Evolutionary conservation across 2,329 filamentous ascomycete species (phyloP), one percentile per base, ranked within the genome.

Genomic region (Colletotrichum higginsianum): DNA sequence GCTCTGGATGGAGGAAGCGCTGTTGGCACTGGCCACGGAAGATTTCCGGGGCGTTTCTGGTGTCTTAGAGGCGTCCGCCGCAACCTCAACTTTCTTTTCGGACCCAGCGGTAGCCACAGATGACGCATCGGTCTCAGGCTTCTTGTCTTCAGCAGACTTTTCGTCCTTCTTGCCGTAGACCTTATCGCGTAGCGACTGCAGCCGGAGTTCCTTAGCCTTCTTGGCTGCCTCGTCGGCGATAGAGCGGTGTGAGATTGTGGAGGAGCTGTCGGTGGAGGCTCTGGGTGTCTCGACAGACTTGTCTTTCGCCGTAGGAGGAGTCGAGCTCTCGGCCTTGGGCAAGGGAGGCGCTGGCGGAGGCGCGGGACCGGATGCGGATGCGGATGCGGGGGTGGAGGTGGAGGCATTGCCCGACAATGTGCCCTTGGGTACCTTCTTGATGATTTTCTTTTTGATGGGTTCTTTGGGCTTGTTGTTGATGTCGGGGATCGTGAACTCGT

Each of bases 171-270:
- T 86, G 61, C 86, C 86, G 73, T 89, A 80, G 6, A 88, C 87
- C 80, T 89, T 89, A 66, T 88, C 85, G 65, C 87, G 83, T 72
- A 90, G 79, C 75, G 79, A 83, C 73, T 88, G 84, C 73, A 90
- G 83, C 66, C 86, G 86, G 75, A 87, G 82, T 75, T 90, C 85
- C 82, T 91, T 91, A 61, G 90, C 90, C 80, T 89, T 91, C 76
- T 87, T 82, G 0, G 90, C 90, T 60, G 88, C 90, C 79, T 94
- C 92, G 76, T 93, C 87, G 52, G 89, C 90, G 61, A 90, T 84
- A 76, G 86, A 88, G 74, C 84, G 84, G 60, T 88, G 80, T 2
- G 88, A 86, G 15, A 88, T 76, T 12, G 78, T 77, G 72, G 80
- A 72, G 74, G 81, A 74, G 77, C 74, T 71, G 74, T 73, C 64